Conservation (phyloP, 1,284 basidiomycete species). For the Trichosporon sp. region DNA sequence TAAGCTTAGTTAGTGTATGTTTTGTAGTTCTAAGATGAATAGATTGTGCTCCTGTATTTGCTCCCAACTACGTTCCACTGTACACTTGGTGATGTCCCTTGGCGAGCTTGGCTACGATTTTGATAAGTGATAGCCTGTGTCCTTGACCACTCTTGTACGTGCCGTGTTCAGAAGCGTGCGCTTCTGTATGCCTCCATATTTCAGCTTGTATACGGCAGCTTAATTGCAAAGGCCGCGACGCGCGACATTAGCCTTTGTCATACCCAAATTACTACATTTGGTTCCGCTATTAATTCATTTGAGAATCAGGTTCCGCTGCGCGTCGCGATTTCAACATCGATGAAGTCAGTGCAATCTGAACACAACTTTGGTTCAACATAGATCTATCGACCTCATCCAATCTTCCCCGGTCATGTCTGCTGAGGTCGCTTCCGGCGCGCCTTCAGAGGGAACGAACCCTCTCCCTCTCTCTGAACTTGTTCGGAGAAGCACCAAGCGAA, state of each 20-base stretch:
- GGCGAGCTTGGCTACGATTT: background rate
- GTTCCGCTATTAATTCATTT: background rate
- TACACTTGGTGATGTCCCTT: background rate
- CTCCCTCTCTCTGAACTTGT: conserved; percentile 56
- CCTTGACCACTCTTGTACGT: no score
- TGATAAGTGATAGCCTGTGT: background rate
- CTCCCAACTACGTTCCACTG: no score
- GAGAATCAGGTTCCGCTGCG: conserved; percentile 1
- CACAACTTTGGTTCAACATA: background rate
- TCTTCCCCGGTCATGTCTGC: conserved; percentile 33
- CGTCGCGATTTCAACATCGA: background rate
- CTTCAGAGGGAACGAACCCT: conserved; percentile 35
- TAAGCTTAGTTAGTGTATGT: conserved; percentile 40
- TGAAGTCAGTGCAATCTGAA: background rate
- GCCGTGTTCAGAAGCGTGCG: no score
- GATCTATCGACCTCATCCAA: background rate
- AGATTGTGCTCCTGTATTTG: background rate
- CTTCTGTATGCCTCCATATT: no score
- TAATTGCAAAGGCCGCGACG: no score
- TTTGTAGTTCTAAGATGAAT: conserved; percentile 10
- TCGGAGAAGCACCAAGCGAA: conserved; percentile 55
- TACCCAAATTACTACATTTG: background rate
- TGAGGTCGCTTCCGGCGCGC: conserved; percentile 35
- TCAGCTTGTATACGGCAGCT: no score
- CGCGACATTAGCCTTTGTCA: background rate